Conservation (phyloP, 2,329 filamentous ascomycete genomes). For the Apiospora aurea region DNA sequence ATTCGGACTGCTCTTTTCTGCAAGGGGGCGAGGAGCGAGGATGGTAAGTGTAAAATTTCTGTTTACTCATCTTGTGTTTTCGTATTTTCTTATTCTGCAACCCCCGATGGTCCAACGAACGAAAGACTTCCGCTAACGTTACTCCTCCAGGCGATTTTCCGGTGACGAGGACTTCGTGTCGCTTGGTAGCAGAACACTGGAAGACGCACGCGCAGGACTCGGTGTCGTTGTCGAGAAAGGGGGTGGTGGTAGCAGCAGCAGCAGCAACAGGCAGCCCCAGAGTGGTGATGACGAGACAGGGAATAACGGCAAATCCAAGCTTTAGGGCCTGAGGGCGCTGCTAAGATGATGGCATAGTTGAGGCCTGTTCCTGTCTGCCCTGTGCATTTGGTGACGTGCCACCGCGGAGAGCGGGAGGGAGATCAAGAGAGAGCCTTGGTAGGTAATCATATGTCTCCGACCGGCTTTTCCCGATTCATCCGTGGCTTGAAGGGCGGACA, state of each 20-base stretch:
- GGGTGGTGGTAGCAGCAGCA: conserved; percentile 23
- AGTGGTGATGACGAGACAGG: neutral
- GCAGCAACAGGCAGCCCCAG: conserved; percentile 7
- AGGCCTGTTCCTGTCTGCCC: neutral
- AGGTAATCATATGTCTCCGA: neutral
- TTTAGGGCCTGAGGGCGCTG: conserved; percentile 24
- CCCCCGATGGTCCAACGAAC: conserved; percentile 27
- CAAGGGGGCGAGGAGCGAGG: conserved; percentile 83
- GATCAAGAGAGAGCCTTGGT: neutral
- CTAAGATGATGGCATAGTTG: neutral
- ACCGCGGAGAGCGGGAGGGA: neutral
- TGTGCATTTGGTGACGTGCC: neutral
- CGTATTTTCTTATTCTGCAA: conserved; percentile 21
- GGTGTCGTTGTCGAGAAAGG: conserved; percentile 40
- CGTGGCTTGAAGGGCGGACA: neutral
- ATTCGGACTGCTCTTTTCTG: conserved; percentile 88
- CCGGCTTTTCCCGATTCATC: neutral
- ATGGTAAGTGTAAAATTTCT: conserved; percentile 67
- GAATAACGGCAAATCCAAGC: conserved; percentile 25
- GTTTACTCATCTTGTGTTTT: conserved; percentile 16
- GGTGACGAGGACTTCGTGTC: conserved; percentile 49
- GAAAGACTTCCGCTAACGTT: conserved; percentile 23
- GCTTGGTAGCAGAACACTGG: conserved; percentile 34
- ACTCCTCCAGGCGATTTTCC: conserved; percentile 45
- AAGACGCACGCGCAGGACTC: conserved; percentile 39